These are phyloP conservation scores for Colletotrichum acutatum DNA, from an alignment of 2,329 filamentous ascomycete species.

Conservation along the genomic window DNA sequence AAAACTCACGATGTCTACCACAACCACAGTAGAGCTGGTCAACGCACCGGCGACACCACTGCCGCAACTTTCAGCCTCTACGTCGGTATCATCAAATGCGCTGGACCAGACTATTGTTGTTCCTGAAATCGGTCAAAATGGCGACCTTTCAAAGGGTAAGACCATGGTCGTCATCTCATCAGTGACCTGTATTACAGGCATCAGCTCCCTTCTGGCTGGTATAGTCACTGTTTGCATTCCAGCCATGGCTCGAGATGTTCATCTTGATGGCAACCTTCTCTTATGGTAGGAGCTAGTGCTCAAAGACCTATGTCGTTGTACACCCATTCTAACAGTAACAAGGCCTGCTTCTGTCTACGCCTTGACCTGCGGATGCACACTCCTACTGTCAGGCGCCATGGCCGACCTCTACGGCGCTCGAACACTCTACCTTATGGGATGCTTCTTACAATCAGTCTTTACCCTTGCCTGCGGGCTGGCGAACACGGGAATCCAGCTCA, in stretches of 20 bases:
- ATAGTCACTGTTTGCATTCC: slow-evolving; percentile 28
- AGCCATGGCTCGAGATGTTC: slow-evolving; percentile 19
- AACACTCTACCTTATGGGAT: slow-evolving; percentile 30
- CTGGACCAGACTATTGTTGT: not conserved
- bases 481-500: slow-evolving; percentile 25
- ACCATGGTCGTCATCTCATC: slow-evolving; percentile 26
- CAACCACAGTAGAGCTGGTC: slow-evolving; percentile 4
- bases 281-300: slow-evolving; percentile 13
- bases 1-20: not conserved
- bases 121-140: not conserved
- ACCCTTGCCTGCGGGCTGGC: slow-evolving; percentile 32
- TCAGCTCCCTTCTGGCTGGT: slow-evolving; percentile 21
- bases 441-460: slow-evolving; percentile 27
- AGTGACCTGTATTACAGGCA: slow-evolving; percentile 24
- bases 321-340: not conserved
- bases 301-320: accelerated
- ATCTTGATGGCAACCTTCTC: slow-evolving; percentile 5
- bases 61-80: not conserved
- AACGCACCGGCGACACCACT: not conserved
- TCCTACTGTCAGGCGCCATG: slow-evolving; percentile 27
- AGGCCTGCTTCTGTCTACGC: slow-evolving; percentile 28
- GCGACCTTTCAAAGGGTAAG: slow-evolving; percentile 16
- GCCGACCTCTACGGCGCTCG: slow-evolving; percentile 32
- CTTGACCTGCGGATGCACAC: slow-evolving; percentile 17
- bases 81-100: not conserved